Base-by-base conservation (phyloP, 2,329 filamentous ascomycete species). In the Hypoxylon sp. region DNA sequence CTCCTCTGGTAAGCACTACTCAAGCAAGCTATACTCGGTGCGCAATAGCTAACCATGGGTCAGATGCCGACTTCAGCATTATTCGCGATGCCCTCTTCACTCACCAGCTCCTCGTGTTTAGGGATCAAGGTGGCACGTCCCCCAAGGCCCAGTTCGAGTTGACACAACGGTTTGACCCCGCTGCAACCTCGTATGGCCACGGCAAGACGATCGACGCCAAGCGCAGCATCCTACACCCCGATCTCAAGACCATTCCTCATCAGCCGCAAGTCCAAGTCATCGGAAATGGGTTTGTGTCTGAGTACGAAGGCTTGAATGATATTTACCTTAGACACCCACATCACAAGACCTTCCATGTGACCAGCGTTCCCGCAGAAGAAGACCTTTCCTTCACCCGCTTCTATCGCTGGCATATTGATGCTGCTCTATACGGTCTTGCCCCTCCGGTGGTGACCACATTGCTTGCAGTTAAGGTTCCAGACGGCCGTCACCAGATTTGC, bases 211-310 rank as follows among this genome's bases (percentile, higher is more conserved):
- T 92, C 50, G 90, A 93, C 71, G 81, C 81, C 25, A 84, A 85
- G 76, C 85, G 83, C 52, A 86, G 83, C 59, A 88, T 94, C 72
- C 84, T 94, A 16, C 91, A 94, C 74, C 91, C 91, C 0, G 92
- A 94, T 71, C 83, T 94, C 16, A 93, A 94, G 81, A 94, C 91
- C 0, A 87, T 94, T 43, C 91, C 91, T 0, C 89, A 92, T 71
- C 91, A 94, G 76, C 90, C 91, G 0, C 91, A 94, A 76, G 90
- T 92, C 1, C 91, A 94, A 74, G 88, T 94, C 58, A 94, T 94
- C 65, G 91, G 91, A 41, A 93, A 94, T 73, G 91, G 92, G 4
- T 84, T 86, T 48, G 84, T 94, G 1, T 76, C 84, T 0, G 84
- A 86, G 30, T 94, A 93, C 71, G 91, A 94, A 75, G 91, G 91